These are phyloP conservation scores for Monosporascus sp. DNA, from an alignment of 2,329 filamentous ascomycete genomes.

Conservation along the genomic window DNA sequence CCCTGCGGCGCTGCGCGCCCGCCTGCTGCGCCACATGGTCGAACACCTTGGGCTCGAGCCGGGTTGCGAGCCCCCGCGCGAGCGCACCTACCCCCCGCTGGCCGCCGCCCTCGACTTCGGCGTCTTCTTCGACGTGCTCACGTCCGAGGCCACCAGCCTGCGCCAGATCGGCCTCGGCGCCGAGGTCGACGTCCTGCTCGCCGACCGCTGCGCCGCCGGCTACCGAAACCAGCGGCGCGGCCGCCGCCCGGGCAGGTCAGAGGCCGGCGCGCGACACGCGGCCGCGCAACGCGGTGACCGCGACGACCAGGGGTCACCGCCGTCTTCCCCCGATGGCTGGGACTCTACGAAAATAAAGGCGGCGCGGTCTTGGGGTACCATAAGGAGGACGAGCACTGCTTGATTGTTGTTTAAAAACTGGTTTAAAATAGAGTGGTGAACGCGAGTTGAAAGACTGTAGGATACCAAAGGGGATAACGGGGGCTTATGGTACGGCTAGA, in stretches of 20 bases:
- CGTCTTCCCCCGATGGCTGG: not conserved
- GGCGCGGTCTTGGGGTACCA: no score
- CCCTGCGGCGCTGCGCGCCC: slow-evolving; percentile 1
- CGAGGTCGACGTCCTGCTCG: not conserved
- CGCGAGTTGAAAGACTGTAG: no score
- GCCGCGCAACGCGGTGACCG: not conserved
- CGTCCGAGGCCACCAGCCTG: not conserved
- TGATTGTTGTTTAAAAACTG: no score
- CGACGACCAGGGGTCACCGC: not conserved
- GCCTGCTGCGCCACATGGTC: slow-evolving; percentile 3
- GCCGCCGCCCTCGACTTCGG: not conserved
- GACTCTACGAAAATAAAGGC: not conserved
- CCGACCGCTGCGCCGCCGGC: not conserved
- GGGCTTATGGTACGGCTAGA: no score
- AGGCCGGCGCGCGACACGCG: not conserved
- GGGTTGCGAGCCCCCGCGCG: not conserved
- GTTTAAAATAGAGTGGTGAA: no score
- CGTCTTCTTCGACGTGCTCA: not conserved
- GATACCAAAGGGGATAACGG: no score
- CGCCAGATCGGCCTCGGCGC: not conserved
- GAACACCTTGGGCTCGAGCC: not conserved
- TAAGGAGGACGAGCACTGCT: no score
- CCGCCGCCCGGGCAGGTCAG: not conserved
- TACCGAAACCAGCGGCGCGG: not conserved
- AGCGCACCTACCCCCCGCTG: slow-evolving; percentile 5